Percentiles rank a stretch among this genome's conserved stretches.
Evolutionary conservation across 2,329 filamentous ascomycete genomes (phyloP).

Genomic region (Stachybotrys chlorohalonatus): DNA sequence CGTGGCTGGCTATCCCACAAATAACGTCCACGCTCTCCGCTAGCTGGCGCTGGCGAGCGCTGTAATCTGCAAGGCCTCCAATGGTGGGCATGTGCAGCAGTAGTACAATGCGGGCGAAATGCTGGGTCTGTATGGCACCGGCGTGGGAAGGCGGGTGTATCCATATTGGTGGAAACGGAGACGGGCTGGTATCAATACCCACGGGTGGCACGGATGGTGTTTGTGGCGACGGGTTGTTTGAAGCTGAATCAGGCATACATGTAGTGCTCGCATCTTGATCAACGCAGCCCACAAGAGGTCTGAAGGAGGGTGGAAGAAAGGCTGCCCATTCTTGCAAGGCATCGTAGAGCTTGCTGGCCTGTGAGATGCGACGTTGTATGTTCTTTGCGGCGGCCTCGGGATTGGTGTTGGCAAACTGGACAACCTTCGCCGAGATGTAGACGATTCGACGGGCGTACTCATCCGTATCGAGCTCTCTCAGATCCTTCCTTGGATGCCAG

Average conservation of each 20-base stretch:
- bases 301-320: background rate
- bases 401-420: slow-evolving; percentile 29
- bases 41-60: slow-evolving; percentile 10
- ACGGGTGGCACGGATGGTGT: background rate
- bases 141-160: slow-evolving; percentile 34
- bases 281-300: background rate
- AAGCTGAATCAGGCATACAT: background rate
- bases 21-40: slow-evolving; percentile 15
- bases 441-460: slow-evolving; percentile 41
- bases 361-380: background rate
- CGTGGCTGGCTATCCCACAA: slow-evolving; percentile 25
- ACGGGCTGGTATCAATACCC: slow-evolving; percentile 31
- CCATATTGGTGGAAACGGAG: slow-evolving; percentile 34
- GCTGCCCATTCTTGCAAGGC: background rate
- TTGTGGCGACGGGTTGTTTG: background rate
- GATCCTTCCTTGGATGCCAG: slow-evolving; percentile 40
- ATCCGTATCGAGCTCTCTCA: slow-evolving; percentile 35
- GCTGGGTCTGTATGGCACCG: slow-evolving; percentile 39
- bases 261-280: background rate
- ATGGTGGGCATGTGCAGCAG: background rate
- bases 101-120: slow-evolving; percentile 33
- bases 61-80: slow-evolving; percentile 31
- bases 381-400: background rate
- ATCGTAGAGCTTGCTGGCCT: background rate
- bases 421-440: slow-evolving; percentile 42